Evolutionary conservation across 768 basidiomycete genomes (phyloP), one percentile per base, ranked within the genome.

Genomic region (Phanerochaete sordida): DNA sequence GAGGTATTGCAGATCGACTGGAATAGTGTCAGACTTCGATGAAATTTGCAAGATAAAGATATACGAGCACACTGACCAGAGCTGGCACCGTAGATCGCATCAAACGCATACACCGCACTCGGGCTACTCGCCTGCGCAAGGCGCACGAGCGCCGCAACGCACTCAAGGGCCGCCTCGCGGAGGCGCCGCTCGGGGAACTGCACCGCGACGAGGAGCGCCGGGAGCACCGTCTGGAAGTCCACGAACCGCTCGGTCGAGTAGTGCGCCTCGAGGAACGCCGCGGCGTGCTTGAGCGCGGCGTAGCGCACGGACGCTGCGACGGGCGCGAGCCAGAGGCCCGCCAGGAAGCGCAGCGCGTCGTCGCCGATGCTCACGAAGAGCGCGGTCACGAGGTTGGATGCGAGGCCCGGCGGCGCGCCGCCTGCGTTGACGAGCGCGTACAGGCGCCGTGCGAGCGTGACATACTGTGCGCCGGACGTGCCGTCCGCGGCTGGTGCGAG

Each of bases 181-280:
- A 79, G 73, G 6, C 71, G 69, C 3, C 63, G 60, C 46, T 80
- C 76, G 1, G 70, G 26, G 60, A 77, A 79, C 55, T 84, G 80
- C 13, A 93, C 66, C 11, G 84, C 79, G 23, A 88, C 80, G 1
- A 94, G 74, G 11, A 93, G 69, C 2, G 85, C 78, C 0, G 92
- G 90, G 12, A 94, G 67, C 6, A 95, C 79, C 0, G 84, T 86
- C 71, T 95, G 90, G 72, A 95, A 92, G 71, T 96, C 94, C 3
- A 87, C 71, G 15, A 79, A 76, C 37, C 79, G 77, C 44, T 79
- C 74, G 48, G 81, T 75, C 1, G 76, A 67, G 1, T 79, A 69
- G 71, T 93, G 86, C 0, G 95, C 92, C 49, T 85, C 80, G 13
- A 98, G 71, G 72, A 95, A 95, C 0, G 93, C 91, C 2, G 81